phyloP scores from a whole-genome alignment of 2,329 filamentous ascomycete genomes.

The Phyllosticta ampelicida region DNA sequence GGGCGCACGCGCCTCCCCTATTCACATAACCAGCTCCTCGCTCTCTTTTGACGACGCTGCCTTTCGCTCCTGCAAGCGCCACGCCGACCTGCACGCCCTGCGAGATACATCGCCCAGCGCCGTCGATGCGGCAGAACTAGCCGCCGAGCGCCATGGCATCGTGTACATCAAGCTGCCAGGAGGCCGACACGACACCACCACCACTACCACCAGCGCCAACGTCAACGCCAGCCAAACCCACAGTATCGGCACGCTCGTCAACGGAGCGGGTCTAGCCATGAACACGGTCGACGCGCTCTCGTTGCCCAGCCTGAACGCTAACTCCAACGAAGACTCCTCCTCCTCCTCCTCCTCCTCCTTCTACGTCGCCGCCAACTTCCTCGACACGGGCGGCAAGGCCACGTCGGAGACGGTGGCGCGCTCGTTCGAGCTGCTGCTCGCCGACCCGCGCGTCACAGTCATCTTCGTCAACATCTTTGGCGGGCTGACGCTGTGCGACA shows the following conservation, averaged over 20 bases:
- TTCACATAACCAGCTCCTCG: constrained; percentile 44
- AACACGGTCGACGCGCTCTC: constrained; percentile 76
- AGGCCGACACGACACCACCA: too few relatives aligned
- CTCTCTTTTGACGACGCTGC: constrained; percentile 64
- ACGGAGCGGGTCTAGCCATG: constrained; percentile 83
- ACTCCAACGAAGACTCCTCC: constrained; percentile 16
- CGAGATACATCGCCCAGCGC: constrained; percentile 40
- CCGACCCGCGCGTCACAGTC: constrained; percentile 60
- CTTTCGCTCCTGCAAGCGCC: constrained; percentile 50
- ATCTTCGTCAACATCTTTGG: constrained; percentile 65
- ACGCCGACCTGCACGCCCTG: constrained; percentile 48
- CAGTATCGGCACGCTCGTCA: constrained; percentile 73
- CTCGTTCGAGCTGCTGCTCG: constrained; percentile 62
- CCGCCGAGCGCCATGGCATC: constrained; percentile 60
- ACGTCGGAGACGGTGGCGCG: constrained; percentile 70
- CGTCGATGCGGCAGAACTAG: constrained; percentile 43
- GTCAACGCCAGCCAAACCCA: constrained; percentile 34
- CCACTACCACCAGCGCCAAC: too few relatives aligned
- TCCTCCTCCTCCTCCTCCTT: constrained; percentile 46
- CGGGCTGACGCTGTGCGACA: constrained; percentile 62
- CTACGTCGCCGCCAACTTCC: constrained; percentile 67
- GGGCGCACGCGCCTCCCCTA: constrained; percentile 19
- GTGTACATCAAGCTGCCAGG: constrained; percentile 57
- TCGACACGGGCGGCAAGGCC: constrained; percentile 84
- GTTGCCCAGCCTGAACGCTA: constrained; percentile 26